A percentile compares a stretch with the other conserved stretches of the same genome.
phyloP scores from a whole-genome alignment of 2,329 filamentous ascomycete species.

The Pseudocercospora crystallina region DNA sequence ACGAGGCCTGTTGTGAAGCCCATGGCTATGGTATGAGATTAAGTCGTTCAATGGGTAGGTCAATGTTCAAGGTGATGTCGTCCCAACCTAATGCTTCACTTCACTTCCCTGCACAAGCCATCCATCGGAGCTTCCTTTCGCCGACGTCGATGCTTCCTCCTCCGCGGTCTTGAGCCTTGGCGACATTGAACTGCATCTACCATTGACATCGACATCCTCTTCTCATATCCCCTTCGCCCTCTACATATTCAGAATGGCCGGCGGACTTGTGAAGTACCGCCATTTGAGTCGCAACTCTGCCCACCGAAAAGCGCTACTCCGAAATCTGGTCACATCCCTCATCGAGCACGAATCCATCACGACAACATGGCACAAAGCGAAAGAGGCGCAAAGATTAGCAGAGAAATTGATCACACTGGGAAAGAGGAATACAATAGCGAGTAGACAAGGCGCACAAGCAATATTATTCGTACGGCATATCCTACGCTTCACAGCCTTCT shows the following conservation, averaged over 20 bases:
- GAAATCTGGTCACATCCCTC: conserved; percentile 93
- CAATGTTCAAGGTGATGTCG: conserved; percentile 2
- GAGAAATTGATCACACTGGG: conserved; percentile 93
- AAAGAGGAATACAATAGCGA: conserved; percentile 87
- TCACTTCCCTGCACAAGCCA: background rate
- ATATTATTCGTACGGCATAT: conserved; percentile 68
- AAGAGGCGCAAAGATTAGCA: conserved; percentile 89
- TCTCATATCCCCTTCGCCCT: background rate
- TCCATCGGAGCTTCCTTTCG: no score
- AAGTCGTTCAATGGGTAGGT: background rate
- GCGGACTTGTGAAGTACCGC: conserved; percentile 82
- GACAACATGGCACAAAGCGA: conserved; percentile 95
- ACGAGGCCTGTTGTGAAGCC: conserved; percentile 55
- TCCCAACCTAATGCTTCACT: conserved; percentile 5
- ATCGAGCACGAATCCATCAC: conserved; percentile 90
- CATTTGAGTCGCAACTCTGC: conserved; percentile 82
- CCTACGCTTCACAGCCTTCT: background rate
- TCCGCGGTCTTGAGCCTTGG: background rate
- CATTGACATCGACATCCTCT: conserved; percentile 5
- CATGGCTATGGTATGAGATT: conserved; percentile 21
- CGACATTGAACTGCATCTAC: conserved; percentile 1
- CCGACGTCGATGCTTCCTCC: background rate
- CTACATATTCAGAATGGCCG: conserved; percentile 65
- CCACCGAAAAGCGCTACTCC: conserved; percentile 87
- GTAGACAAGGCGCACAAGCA: conserved; percentile 69